Percentiles rank a stretch among this genome's conserved stretches.
phyloP scores from a whole-genome alignment of 495 filamentous ascomycete species.

The Pyronema omphalodes region DNA sequence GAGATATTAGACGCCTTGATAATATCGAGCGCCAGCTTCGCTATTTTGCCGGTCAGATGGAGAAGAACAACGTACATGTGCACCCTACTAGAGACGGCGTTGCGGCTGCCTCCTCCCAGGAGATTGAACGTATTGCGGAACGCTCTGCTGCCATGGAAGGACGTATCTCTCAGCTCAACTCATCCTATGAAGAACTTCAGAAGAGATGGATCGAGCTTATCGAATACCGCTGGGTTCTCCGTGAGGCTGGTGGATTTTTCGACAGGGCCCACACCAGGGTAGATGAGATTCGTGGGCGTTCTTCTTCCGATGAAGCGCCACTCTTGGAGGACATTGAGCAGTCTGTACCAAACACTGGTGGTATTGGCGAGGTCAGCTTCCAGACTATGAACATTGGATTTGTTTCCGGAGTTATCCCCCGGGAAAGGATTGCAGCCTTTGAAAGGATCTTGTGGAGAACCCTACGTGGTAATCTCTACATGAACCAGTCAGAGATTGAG shows the following conservation, averaged over 20 bases:
- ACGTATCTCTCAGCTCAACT: constrained; percentile 75
- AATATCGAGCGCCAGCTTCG: constrained; percentile 95
- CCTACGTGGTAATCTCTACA: constrained; percentile 92
- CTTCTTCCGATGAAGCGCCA: constrained; percentile 51
- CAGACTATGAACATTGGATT: constrained; percentile 80
- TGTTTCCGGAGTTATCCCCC: constrained; percentile 89
- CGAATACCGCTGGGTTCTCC: constrained; percentile 93
- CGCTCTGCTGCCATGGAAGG: constrained; percentile 82
- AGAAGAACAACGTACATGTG: constrained; percentile 69
- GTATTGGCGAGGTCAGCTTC: constrained; percentile 35
- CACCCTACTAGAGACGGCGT: constrained; percentile 69
- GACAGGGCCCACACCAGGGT: constrained; percentile 89
- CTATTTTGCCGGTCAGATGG: constrained; percentile 92
- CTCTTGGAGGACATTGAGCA: constrained; percentile 24
- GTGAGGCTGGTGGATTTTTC: constrained; percentile 91
- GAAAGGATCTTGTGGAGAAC: constrained; percentile 96
- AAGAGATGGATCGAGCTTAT: constrained; percentile 90
- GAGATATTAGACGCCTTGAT: constrained; percentile 89
- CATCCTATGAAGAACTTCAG: constrained; percentile 96
- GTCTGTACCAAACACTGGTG: constrained; percentile 9
- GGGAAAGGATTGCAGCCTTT: constrained; percentile 83
- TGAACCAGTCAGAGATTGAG: constrained; percentile 97
- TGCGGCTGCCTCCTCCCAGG: constrained; percentile 68
- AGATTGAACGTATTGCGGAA: constrained; percentile 89
- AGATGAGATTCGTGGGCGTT: constrained; percentile 83